Evolutionary conservation across 1,284 basidiomycete genomes (phyloP).

Genomic region (Puccinia polysora): DNA sequence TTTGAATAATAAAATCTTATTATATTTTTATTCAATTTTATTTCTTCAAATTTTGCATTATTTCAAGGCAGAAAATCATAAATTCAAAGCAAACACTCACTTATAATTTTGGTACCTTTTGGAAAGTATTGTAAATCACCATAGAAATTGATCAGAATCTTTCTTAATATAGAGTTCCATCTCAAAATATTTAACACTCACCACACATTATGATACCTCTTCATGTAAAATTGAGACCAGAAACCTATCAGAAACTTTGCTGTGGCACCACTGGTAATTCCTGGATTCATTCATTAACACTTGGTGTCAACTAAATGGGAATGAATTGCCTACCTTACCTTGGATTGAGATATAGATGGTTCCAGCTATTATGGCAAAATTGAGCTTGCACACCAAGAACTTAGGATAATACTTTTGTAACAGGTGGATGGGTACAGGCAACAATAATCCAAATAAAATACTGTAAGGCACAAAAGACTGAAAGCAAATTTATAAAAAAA

Average conservation of each 20-base stretch:
- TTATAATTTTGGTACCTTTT: conserved; percentile 42
- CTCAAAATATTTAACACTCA: neutral
- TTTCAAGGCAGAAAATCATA: neutral
- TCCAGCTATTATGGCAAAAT: conserved; percentile 35
- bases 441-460: conserved; percentile 28
- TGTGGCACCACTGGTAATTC: conserved; percentile 40
- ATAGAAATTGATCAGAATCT: conserved; percentile 1
- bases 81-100: conserved; percentile 21
- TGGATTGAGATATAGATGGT: conserved; percentile 38
- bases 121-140: neutral
- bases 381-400: conserved; percentile 20
- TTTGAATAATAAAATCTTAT: neutral
- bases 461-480: conserved; percentile 41
- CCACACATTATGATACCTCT: conserved; percentile 38
- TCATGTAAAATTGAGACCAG: conserved; percentile 33
- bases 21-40: no score
- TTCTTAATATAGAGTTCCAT: neutral
- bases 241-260: conserved; percentile 34
- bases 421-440: conserved; percentile 31
- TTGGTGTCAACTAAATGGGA: neutral
- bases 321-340: conserved; percentile 11
- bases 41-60: neutral
- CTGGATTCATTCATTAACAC: neutral
- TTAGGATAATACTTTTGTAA: conserved; percentile 27
- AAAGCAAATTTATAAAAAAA: neutral